Base-by-base conservation (phyloP, 202 grass and related monocot genomes). In the Cymbopogon flexuosus region DNA sequence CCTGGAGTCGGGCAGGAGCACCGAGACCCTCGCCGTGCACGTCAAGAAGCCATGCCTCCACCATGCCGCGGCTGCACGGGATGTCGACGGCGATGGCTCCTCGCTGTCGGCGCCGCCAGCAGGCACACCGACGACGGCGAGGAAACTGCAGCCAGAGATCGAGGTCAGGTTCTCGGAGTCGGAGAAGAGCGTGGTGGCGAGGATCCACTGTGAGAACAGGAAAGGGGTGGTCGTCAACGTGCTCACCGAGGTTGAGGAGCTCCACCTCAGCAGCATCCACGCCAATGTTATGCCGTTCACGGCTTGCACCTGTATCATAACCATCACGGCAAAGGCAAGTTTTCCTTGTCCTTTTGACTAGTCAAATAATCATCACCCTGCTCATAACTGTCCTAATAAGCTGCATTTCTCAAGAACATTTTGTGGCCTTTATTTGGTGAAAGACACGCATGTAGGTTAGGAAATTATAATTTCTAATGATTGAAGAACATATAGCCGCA, bases 241-340 rank as follows among this genome's bases (percentile, higher is more conserved):
- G n/a, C 81, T 93, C 8, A 18, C 82, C 14, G 87, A 86, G 79
- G 33, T 90, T 5, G 91, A 93, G 69, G 69, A 70, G 66, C 73
- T 87, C 15, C 80, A 88, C 15, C 71, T 93, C 42, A 65, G 42
- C 13, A 73, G 83, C 68, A 80, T 83, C 66, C 77, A 87, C 41
- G 79, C 73, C 22, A 87, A 90, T 62, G 81, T 82, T 41, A 93
- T 80, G 77, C 68, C 74, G 1, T 93, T 93, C 73, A 8, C 78
- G 12, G 46, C 60, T 10, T 79, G 49, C 77, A 90, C 85, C 39
- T 35, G 75, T 1, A 76, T 81, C 43, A 84, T 88, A 64, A 70
- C 42, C 42, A 80, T 88, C 70, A 70, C n/a, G 14, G 81, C 76
- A 1, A 80, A 88, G 86, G 86, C 70, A 80, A 70, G 81, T 43